Conservation (phyloP, 768 basidiomycete genomes). For the Podaxis pistillaris region DNA sequence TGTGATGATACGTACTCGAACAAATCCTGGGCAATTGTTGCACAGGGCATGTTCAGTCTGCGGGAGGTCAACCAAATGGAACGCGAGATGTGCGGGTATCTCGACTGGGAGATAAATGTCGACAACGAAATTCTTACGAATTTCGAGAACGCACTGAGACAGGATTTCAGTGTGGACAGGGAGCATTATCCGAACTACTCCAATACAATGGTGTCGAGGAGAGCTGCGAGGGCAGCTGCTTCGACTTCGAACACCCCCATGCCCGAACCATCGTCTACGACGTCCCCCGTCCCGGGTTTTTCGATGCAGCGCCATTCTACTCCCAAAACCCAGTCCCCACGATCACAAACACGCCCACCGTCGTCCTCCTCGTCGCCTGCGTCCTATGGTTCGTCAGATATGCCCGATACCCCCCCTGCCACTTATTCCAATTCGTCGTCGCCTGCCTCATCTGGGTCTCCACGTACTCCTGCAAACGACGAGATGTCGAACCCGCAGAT, state of each 20-base stretch:
- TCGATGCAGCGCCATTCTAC: constrained; percentile 34
- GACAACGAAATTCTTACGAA: constrained; percentile 58
- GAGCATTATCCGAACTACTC: constrained; percentile 66
- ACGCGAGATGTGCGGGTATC: constrained; percentile 86
- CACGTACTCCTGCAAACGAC: constrained; percentile 53
- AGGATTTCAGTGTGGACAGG: constrained; percentile 50
- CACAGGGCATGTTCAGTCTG: constrained; percentile 81
- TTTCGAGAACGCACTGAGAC: constrained; percentile 59
- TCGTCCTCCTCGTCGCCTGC: constrained; percentile 26
- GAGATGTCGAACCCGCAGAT: constrained; percentile 53
- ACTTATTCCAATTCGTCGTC: constrained; percentile 53
- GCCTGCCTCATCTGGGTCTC: constrained; percentile 61
- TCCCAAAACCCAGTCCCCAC: constrained; percentile 25
- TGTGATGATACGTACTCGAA: constrained; percentile 95
- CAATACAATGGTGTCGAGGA: constrained; percentile 59
- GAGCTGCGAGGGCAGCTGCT: constrained; percentile 45
- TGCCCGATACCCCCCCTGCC: constrained; percentile 56
- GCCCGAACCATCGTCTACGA: constrained; percentile 40
- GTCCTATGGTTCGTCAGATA: constrained; percentile 19
- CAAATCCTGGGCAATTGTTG: constrained; percentile 90
- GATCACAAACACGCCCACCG: constrained; percentile 28
- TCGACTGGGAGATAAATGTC: constrained; percentile 89
- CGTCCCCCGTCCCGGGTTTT: constrained; percentile 49
- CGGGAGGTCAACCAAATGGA: constrained; percentile 98
- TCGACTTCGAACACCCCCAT: constrained; percentile 39